Percentiles rank a stretch among this genome's conserved stretches.
Conservation (phyloP, 371 early-diverging fungal genomes). For the Rhizopus delemar region DNA sequence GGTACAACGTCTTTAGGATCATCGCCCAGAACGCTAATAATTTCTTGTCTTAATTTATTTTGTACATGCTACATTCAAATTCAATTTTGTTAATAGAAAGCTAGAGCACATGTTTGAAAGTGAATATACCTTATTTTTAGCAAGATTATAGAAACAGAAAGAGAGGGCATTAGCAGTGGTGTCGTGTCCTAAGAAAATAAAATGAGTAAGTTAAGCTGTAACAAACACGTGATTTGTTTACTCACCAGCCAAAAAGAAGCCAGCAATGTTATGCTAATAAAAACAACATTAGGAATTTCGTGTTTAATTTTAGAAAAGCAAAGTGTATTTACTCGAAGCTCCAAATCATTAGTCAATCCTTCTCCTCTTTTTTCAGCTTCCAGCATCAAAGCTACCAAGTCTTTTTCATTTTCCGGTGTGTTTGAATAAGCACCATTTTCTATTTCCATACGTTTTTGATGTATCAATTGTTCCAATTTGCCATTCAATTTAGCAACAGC, state of each 20-base stretch:
- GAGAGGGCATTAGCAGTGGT: slow-evolving; percentile 35
- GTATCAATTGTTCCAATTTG: slow-evolving; percentile 15
- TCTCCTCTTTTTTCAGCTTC: slow-evolving; percentile 18
- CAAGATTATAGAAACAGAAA: slow-evolving; percentile 28
- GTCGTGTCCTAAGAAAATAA: slow-evolving; percentile 24
- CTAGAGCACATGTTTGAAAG: not conserved
- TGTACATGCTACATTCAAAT: slow-evolving; percentile 32
- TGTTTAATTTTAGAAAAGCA: not conserved
- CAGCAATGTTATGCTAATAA: not conserved
- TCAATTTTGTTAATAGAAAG: not conserved
- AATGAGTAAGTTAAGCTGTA: slow-evolving; percentile 18
- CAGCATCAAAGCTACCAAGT: slow-evolving; percentile 48
- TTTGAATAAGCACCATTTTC: not conserved
- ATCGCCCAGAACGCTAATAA: slow-evolving; percentile 48
- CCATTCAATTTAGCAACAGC: slow-evolving; percentile 13
- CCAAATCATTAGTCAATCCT: slow-evolving; percentile 10
- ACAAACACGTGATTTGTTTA: slow-evolving; percentile 36
- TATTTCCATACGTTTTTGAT: slow-evolving; percentile 10
- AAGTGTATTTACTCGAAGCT: slow-evolving; percentile 10
- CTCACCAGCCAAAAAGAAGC: slow-evolving; percentile 9
- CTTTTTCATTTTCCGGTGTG: slow-evolving; percentile 40
- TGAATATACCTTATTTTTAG: slow-evolving; percentile 17
- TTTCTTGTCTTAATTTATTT: slow-evolving; percentile 43
- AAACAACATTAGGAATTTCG: not conserved
- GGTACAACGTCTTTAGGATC: slow-evolving; percentile 40